Base-by-base conservation (phyloP, 2,329 filamentous ascomycete genomes). In the Fusarium longipes region DNA sequence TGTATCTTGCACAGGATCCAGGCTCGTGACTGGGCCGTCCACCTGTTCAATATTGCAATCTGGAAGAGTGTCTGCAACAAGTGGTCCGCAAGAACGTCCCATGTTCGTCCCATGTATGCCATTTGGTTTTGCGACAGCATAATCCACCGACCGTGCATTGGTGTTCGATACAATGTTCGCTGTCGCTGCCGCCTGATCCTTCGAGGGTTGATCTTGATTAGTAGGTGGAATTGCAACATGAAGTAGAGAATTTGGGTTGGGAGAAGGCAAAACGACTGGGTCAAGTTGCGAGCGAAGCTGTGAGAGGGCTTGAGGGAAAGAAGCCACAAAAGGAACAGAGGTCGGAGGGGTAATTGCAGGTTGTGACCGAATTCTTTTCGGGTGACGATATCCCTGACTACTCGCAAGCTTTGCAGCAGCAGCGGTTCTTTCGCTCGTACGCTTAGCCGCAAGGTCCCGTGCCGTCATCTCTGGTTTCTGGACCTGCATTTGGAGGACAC, bases 401-500 rank as follows among this genome's bases (percentile, higher is more conserved):
- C 83, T 84, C 42, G 86, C 86, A 57, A 84, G 77, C 70, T 81
- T 84, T 33, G 87, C 87, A 38, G 86, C 86, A 51, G 85, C 80
- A 43, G 84, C 85, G 14, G 87, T 89, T 68, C 82, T 84, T 73
- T 90, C 87, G 71, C 87, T 90, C 14, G 86, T 85, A 49, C 86
- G 83, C 74, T 88, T 87, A 8, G 87, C 87, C 43, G 85, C 83
- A 50, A 83, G 82, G 71, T 84, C 82, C 45, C 85, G 80, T 38
- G 83, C 79, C 49, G 83, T 78, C 36, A 82, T 81, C 57, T 83
- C 81, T 63, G 79, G 77, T 72, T 77, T 80, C 56, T 78, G 71
- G 25, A 86, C 78, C 32, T 84, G 82, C 80, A 90, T 88, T 57
- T 88, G 86, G 83, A 90, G 88, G 38, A 89, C 85, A 43, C 82